phyloP scores from a whole-genome alignment of 2,329 filamentous ascomycete genomes.

The Fusarium sp. region DNA sequence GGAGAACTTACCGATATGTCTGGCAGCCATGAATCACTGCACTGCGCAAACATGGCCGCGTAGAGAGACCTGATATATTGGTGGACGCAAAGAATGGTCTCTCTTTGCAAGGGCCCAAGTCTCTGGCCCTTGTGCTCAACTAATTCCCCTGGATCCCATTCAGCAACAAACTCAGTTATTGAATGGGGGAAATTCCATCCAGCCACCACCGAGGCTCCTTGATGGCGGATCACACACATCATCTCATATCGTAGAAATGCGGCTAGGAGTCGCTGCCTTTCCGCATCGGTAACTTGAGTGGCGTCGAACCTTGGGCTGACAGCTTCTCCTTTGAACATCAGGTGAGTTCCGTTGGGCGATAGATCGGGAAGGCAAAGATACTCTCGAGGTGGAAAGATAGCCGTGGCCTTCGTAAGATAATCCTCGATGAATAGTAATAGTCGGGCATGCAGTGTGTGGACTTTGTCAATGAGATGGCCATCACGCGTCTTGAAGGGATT shows the following conservation, averaged over 20 bases:
- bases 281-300: not conserved
- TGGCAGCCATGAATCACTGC: not conserved
- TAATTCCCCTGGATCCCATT: not conserved
- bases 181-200: not conserved
- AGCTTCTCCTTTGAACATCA: conserved; percentile 7
- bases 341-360: not conserved
- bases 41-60: conserved; percentile 20
- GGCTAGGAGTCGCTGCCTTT: conserved; percentile 11
- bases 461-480: not conserved
- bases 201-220: too few species aligned
- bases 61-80: conserved; percentile 21
- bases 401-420: conserved; percentile 31
- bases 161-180: not conserved
- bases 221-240: not conserved
- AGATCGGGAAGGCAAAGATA: conserved; percentile 19
- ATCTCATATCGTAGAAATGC: conserved; percentile 22
- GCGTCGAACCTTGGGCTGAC: conserved; percentile 5
- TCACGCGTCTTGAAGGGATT: conserved; percentile 1
- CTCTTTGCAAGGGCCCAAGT: not conserved
- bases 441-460: not conserved
- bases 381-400: conserved; percentile 11
- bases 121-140: not conserved
- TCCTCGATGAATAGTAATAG: conserved; percentile 27
- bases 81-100: conserved; percentile 17
- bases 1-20: not conserved